Evolutionary conservation across 139 green algal genomes (phyloP).

Genomic region (Chlorella sp.): DNA sequence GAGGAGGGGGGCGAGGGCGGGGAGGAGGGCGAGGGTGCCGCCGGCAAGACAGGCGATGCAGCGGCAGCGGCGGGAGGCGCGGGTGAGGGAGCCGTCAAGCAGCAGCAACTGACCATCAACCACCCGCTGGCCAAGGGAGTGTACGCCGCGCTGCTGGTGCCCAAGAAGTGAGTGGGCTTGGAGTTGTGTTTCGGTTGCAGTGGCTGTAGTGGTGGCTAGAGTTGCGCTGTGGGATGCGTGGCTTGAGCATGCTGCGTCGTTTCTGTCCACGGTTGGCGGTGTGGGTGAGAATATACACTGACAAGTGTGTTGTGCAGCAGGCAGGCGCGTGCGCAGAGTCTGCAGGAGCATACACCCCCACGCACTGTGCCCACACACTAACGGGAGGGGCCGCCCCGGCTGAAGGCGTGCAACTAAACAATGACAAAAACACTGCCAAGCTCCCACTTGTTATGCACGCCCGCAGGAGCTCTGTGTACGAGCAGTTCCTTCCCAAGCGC

Average conservation of each 20-base stretch:
- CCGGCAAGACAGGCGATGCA: neutral
- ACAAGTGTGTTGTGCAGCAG: too few species aligned
- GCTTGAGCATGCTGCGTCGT: too few species aligned
- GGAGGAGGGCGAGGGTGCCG: neutral
- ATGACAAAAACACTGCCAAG: neutral
- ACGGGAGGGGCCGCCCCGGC: too few species aligned
- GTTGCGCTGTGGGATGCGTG: too few species aligned
- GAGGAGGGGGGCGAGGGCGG: neutral
- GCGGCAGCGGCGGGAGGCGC: conserved; percentile 7
- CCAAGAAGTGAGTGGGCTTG: too few species aligned
- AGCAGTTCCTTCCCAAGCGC: conserved; percentile 69
- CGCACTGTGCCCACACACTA: neutral
- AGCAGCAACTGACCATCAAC: conserved; percentile 36
- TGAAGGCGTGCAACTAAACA: too few species aligned
- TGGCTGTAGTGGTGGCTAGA: too few species aligned
- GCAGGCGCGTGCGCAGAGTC: too few species aligned
- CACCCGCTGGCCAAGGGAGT: conserved; percentile 43
- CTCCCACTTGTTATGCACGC: too few species aligned
- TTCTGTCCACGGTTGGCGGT: too few species aligned
- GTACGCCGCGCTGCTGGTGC: conserved; percentile 49
- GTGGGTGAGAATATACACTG: too few species aligned
- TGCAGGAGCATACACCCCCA: neutral
- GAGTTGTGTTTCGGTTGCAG: too few species aligned
- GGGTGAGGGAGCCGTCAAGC: neutral
- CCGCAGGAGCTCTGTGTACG: conserved; percentile 9